Evolutionary conservation across 495 filamentous ascomycete species (phyloP).

Genomic region (Talaromyces ruber): DNA sequence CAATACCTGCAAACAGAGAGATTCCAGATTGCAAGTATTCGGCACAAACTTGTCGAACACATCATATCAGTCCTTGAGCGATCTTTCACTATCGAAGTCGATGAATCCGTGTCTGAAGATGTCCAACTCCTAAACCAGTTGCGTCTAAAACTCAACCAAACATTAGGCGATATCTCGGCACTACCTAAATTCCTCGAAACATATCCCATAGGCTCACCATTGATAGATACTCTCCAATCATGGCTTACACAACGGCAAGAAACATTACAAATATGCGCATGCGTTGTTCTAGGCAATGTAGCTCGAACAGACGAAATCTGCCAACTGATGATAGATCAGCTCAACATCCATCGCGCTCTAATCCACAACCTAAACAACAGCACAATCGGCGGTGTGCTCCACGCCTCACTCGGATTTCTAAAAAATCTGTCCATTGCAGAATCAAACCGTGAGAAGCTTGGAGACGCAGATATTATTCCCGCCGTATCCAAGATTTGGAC

Average conservation of each 20-base stretch:
- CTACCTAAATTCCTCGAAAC: constrained; percentile 42
- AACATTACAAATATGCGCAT: constrained; percentile 64
- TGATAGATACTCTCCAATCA: constrained; percentile 44
- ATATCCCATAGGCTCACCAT: constrained; percentile 38
- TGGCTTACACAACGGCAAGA: constrained; percentile 43
- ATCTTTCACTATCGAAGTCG: constrained; percentile 21
- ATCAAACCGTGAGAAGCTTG: constrained; percentile 52
- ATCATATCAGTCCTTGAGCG: constrained; percentile 22
- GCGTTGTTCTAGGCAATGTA: constrained; percentile 71
- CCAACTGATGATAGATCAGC: constrained; percentile 42
- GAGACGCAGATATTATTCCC: constrained; percentile 39
- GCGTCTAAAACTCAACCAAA: constrained; percentile 44
- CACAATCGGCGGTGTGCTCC: constrained; percentile 45
- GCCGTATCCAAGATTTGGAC: constrained; percentile 54
- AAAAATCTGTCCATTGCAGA: constrained; percentile 69
- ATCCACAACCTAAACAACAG: constrained; percentile 40
- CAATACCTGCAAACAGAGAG: constrained; percentile 29
- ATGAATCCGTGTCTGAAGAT: constrained; percentile 33
- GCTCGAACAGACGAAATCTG: constrained; percentile 61
- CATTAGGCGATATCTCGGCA: constrained; percentile 56
- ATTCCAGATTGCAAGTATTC: constrained; percentile 33
- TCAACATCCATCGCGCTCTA: constrained; percentile 47
- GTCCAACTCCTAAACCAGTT: constrained; percentile 43
- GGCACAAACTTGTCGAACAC: constrained; percentile 21
- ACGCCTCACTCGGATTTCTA: constrained; percentile 63